These are phyloP conservation scores for Funneliformis mosseae DNA, from an alignment of 192 early-diverging fungal species.

Conservation along the genomic window DNA sequence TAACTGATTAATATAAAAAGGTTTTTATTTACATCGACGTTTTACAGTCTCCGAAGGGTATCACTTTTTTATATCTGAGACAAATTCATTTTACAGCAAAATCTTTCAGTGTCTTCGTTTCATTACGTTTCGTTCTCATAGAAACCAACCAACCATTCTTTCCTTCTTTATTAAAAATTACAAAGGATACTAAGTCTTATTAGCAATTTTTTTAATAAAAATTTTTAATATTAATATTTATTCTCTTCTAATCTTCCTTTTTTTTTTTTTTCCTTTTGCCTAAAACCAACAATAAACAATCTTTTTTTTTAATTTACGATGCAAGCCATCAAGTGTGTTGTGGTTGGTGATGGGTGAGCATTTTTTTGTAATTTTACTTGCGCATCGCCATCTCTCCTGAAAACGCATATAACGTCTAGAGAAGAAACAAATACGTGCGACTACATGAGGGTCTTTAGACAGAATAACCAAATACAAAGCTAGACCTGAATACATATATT, in stretches of 20 bases:
- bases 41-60: neutral
- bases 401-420: neutral
- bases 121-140: neutral
- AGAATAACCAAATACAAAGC: neutral
- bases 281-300: neutral
- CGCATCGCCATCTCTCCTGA: neutral
- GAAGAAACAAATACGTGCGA: neutral
- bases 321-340: conserved; percentile 93
- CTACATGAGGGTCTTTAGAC: neutral
- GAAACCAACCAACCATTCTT: neutral
- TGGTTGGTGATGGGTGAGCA: conserved; percentile 78
- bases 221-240: neutral
- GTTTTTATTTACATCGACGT: neutral
- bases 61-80: neutral
- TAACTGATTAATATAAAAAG: neutral
- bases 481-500: neutral
- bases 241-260: neutral
- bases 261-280: neutral
- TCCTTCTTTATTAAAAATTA: neutral
- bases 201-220: no score
- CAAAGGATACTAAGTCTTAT: no score
- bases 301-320: conserved; percentile 44
- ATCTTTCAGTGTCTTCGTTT: neutral
- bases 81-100: neutral
- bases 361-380: neutral